These are phyloP conservation scores for Aspergillus nidulans DNA, from an alignment of 495 filamentous ascomycete genomes.

Conservation along the genomic window DNA sequence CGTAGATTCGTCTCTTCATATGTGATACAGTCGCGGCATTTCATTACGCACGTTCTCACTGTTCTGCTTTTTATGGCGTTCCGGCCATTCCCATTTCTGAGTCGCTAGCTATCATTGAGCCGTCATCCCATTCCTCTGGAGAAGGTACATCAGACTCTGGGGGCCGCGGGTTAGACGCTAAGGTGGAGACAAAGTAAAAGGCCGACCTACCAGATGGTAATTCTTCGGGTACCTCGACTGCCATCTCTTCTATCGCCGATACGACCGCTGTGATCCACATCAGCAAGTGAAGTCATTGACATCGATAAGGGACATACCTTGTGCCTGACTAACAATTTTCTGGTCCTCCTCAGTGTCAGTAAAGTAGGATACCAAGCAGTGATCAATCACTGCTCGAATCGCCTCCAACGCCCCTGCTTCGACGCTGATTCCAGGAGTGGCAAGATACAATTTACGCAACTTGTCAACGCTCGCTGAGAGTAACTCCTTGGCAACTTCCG, in stretches of 20 bases:
- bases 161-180: slow-evolving; percentile 18
- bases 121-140: slow-evolving; percentile 43
- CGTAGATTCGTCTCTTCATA: slow-evolving; percentile 28
- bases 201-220: slow-evolving; percentile 35
- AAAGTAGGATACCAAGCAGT: slow-evolving; percentile 41
- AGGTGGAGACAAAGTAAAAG: slow-evolving; percentile 17
- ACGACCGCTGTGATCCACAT: slow-evolving; percentile 25
- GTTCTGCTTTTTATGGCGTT: slow-evolving; percentile 23
- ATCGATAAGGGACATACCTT: slow-evolving; percentile 28
- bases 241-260: slow-evolving; percentile 29
- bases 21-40: slow-evolving; percentile 23
- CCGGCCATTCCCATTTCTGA: slow-evolving; percentile 39
- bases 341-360: slow-evolving; percentile 40
- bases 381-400: slow-evolving; percentile 36
- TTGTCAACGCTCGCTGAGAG: slow-evolving; percentile 32
- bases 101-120: slow-evolving; percentile 40
- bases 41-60: background rate
- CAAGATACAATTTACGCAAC: slow-evolving; percentile 28
- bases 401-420: slow-evolving; percentile 35
- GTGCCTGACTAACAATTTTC: slow-evolving; percentile 27
- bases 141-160: slow-evolving; percentile 42
- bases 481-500: slow-evolving; percentile 30
- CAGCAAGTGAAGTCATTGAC: slow-evolving; percentile 2
- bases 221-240: slow-evolving; percentile 36
- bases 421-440: slow-evolving; percentile 21